Evolutionary conservation across 2,329 filamentous ascomycete genomes (phyloP), one percentile per base, ranked within the genome.

Genomic region (Daldinia sp.): DNA sequence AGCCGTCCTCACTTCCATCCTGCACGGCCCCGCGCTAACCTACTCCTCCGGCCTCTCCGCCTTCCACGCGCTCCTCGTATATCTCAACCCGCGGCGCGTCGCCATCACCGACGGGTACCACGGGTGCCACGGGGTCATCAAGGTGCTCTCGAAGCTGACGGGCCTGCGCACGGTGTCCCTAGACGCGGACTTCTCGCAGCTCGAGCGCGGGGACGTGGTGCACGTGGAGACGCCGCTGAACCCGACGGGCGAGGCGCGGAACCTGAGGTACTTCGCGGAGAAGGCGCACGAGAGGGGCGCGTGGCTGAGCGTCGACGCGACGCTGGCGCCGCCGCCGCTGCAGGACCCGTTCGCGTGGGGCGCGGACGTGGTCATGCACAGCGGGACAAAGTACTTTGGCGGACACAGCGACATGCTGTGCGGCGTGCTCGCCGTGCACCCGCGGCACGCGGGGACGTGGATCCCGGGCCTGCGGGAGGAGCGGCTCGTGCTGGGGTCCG

Each of bases 221-320:
- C 93, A 97, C 78, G 85, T 98, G 57, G 96, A 99, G 82, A 98
- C 95, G 4, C 96, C 96, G 0, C 85, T 98, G 42, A 99, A 99
- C 80, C 96, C 96, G 0, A 91, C 91, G 1, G 96, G 96, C 57
- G 90, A 91, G 74, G 94, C 94, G 1, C 90, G 88, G 73, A 85
- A 93, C 74, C 89, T 99, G 30, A 83, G 84, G 37, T 81, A 83
- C 60, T 97, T 92, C 78, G 93, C 93, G 0, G 83, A 87, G 2
- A 87, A 89, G 72, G 96, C 96, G 0, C 90, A 91, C 23, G 75
- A 83, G 83, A 4, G 82, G 87, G 5, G 94, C 6, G 93, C 7
- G 88, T 88, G 63, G 63, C 84, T 98, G 54, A 91, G 91, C 12
- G 92, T 98, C 1, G 96, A 99, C 80, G 90, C 93, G 2, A 99